A percentile compares a stretch with the other conserved stretches of the same genome.
phyloP scores from a whole-genome alignment of 2,329 filamentous ascomycete genomes.

The Claviceps pazoutovae region DNA sequence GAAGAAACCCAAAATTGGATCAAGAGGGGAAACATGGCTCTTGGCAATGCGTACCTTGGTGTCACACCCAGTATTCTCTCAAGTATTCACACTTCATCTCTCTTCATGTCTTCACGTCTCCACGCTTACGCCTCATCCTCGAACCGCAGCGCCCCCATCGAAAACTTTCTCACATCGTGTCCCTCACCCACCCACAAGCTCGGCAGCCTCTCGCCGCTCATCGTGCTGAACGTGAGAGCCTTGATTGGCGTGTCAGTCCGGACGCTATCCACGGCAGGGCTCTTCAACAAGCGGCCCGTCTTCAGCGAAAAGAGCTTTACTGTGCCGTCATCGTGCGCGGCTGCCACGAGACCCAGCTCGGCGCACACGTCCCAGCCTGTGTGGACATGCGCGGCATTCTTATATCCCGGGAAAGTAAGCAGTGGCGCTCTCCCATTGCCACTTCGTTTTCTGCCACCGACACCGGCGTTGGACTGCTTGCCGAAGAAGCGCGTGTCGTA shows the following conservation, averaged over 20 bases:
- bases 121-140: conserved; percentile 22
- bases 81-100: too few species aligned
- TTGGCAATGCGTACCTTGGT: too few species aligned
- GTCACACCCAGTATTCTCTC: too few species aligned
- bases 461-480: conserved; percentile 9
- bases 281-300: conserved; percentile 26
- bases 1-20: too few species aligned
- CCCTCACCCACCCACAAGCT: conserved; percentile 34
- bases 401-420: conserved; percentile 34
- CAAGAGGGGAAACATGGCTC: too few species aligned
- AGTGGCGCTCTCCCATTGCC: conserved; percentile 21
- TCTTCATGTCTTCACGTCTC: background rate
- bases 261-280: conserved; percentile 13
- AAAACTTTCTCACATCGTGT: conserved; percentile 26
- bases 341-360: conserved; percentile 35
- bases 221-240: conserved; percentile 30
- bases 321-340: conserved; percentile 36
- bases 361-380: conserved; percentile 38
- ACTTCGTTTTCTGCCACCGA: background rate
- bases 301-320: conserved; percentile 35
- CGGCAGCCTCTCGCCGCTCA: conserved; percentile 29
- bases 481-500: conserved; percentile 40
- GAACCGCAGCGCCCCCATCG: conserved; percentile 21
- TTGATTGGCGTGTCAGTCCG: conserved; percentile 20
- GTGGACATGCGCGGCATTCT: conserved; percentile 32